phyloP scores from a whole-genome alignment of 257 asterid genomes.

The Penstemon newberryi region DNA sequence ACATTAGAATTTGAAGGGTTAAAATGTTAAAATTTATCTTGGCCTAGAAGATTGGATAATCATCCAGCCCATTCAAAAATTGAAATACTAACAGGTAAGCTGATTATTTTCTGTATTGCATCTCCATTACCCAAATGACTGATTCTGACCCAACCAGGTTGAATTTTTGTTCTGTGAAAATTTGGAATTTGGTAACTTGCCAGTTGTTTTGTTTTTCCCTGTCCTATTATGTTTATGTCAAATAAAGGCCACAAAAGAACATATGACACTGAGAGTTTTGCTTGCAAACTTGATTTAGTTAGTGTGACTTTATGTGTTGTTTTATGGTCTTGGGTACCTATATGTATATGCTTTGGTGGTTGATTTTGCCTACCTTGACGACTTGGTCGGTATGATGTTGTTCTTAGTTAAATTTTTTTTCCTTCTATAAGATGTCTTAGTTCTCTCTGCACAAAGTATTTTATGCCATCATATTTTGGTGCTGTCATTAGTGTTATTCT shows the following conservation, averaged over 20 bases:
- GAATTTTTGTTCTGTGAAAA: not conserved
- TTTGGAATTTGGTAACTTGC: not conserved
- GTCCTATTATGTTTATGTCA: not conserved
- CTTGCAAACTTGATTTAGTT: not conserved
- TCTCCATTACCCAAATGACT: no score
- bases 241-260: not conserved
- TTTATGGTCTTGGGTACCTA: not conserved
- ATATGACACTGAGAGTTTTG: not conserved
- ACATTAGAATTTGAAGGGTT: no score
- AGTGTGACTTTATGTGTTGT: not conserved
- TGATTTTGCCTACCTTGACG: constrained; percentile 6
- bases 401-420: not conserved
- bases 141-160: no score
- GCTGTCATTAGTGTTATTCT: no score
- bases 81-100: no score
- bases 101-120: no score
- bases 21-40: no score
- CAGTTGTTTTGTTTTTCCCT: not conserved
- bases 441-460: no score
- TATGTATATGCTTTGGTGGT: constrained; percentile 8
- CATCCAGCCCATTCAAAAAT: no score
- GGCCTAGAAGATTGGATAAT: no score
- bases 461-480: no score
- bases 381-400: not conserved
- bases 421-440: no score